Evolutionary conservation across 768 basidiomycete genomes (phyloP).

Genomic region (Lyophyllum decastes): DNA sequence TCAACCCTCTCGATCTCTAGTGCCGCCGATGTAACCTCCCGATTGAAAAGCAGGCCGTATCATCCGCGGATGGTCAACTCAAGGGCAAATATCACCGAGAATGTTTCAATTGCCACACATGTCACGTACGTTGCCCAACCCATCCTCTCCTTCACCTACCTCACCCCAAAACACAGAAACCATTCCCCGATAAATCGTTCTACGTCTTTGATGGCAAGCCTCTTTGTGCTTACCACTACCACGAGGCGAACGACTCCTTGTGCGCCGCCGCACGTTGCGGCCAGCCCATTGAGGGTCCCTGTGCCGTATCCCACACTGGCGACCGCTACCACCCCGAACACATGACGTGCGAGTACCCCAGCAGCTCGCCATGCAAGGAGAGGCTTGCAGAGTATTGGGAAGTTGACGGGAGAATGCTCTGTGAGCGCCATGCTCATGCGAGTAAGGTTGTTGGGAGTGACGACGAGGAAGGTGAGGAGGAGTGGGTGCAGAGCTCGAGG

Average conservation of each 20-base stretch:
- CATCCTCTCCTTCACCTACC: not conserved
- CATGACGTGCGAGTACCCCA: slow-evolving; percentile 76
- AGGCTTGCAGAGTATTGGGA: slow-evolving; percentile 86
- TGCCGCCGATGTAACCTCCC: slow-evolving; percentile 86
- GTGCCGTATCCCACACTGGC: slow-evolving; percentile 82
- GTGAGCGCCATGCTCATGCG: slow-evolving; percentile 74
- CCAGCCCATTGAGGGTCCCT: slow-evolving; percentile 91
- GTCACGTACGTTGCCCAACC: slow-evolving; percentile 54
- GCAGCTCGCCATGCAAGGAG: slow-evolving; percentile 49
- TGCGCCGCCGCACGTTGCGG: slow-evolving; percentile 80
- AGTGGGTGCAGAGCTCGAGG: slow-evolving; percentile 41
- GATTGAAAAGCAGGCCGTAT: slow-evolving; percentile 91
- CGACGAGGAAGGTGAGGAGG: slow-evolving; percentile 29
- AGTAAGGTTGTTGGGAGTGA: slow-evolving; percentile 23
- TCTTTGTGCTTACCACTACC: slow-evolving; percentile 90
- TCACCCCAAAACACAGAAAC: slow-evolving; percentile 49
- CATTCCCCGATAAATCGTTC: slow-evolving; percentile 90
- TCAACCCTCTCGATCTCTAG: slow-evolving; percentile 34
- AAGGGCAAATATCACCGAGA: slow-evolving; percentile 94
- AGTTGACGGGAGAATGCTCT: slow-evolving; percentile 81
- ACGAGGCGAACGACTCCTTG: slow-evolving; percentile 87
- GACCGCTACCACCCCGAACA: slow-evolving; percentile 89
- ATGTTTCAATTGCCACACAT: slow-evolving; percentile 87
- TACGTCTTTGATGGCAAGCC: slow-evolving; percentile 92
- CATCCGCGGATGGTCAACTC: slow-evolving; percentile 88